Base-by-base conservation (phyloP, 805 yeast species). In the Candida piceae region DNA sequence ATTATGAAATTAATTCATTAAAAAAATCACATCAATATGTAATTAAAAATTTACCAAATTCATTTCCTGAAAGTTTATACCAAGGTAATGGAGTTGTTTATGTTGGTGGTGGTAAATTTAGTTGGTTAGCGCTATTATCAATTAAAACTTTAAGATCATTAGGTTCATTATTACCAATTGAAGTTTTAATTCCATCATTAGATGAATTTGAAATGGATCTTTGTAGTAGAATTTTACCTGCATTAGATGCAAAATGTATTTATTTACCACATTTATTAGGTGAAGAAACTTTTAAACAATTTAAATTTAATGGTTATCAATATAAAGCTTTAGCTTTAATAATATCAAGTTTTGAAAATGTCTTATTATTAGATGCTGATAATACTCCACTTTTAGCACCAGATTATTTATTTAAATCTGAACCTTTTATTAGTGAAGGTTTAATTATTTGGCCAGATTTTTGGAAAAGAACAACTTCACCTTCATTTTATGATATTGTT, bases 81-180 rank as follows among this genome's bases (percentile, higher is more conserved):
- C 52, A 56, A 4, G 74, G 79, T 2, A 64, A 74, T 50, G 84
- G 85, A 21, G 72, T 77, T 15, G 85, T 78, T 1, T 77, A 69
- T 44, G 88, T 84, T 25, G 93, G 90, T 11, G 94, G 94, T 19
- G 89, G 88, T 1, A 74, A 70, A 47, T 84, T 76, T 61, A 77
- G 80, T 46, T 80, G 89, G 71, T 63, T 82, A 41, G 74, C 84
- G 6, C 60, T 82, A 29, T 62, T 82, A 13, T 75, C 86, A 1
- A 69, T 85, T 36, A 70, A 71, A 45, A 68, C 78, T 39, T 57
- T 86, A 31, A 63, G 95, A 45, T 70, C 76, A 10, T 60, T 69
- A 5, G 86, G 88, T 1, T 76, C 82, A 7, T 65, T 67, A 17
- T 57, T 83, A 25, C 96, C 96, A 1, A 74, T 87, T 12, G 96